Conservation (phyloP, 2,329 filamentous ascomycete species). For the Periconia sp. region DNA sequence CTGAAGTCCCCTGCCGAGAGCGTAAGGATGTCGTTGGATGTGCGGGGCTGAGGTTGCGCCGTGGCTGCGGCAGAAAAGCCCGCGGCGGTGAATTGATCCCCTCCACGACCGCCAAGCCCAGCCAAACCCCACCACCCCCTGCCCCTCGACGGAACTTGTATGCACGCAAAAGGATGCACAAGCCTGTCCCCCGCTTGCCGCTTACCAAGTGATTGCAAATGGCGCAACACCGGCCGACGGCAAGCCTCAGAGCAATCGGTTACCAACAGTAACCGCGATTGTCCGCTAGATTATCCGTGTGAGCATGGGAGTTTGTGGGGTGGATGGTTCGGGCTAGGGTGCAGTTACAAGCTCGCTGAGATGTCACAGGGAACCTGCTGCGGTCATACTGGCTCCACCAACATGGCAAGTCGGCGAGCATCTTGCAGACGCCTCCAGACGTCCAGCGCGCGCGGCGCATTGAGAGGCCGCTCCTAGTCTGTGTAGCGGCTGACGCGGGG, state of each 20-base stretch:
- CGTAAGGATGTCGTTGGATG: background rate
- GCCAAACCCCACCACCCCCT: background rate
- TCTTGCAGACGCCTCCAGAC: too few species aligned
- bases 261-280: constrained; percentile 9
- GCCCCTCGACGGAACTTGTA: constrained; percentile 8
- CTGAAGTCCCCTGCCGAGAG: background rate
- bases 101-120: constrained; percentile 11
- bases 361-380: too few species aligned
- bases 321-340: constrained; percentile 11
- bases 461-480: background rate
- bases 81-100: constrained; percentile 18
- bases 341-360: background rate
- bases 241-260: background rate
- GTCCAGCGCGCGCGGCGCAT: background rate
- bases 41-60: constrained; percentile 2
- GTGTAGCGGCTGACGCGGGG: too few species aligned
- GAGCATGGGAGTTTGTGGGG: constrained; percentile 26
- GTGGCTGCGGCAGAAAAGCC: background rate
- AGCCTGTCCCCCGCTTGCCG: too few species aligned
- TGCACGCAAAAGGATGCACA: background rate
- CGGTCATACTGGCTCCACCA: too few species aligned
- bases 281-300: constrained; percentile 29
- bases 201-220: constrained; percentile 15
- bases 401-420: background rate
- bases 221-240: background rate